Percentiles rank a stretch among this genome's conserved stretches.
These are phyloP conservation scores for Penicillium sp. DNA, from an alignment of 2,329 filamentous ascomycete species.

Conservation along the genomic window DNA sequence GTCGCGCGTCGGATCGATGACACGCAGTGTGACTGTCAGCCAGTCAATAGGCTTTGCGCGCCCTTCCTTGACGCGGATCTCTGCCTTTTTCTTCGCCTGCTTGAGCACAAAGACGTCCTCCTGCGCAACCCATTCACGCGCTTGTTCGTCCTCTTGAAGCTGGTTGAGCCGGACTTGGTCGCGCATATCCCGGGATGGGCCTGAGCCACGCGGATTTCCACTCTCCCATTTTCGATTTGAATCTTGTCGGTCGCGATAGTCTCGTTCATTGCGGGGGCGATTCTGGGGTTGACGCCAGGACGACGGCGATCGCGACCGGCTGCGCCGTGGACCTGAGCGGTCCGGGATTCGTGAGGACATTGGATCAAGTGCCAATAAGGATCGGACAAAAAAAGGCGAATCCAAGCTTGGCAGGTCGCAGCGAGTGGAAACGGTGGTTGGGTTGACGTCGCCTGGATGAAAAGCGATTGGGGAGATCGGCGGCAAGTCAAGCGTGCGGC, in stretches of 20 bases:
- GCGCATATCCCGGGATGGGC: constrained; percentile 38
- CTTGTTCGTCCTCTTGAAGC: constrained; percentile 75
- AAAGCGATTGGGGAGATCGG: constrained; percentile 21
- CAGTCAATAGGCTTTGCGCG: constrained; percentile 92
- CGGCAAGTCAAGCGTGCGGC: constrained; percentile 28
- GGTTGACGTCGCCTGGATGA: constrained; percentile 14
- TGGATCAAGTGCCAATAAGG: neutral
- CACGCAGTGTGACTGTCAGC: constrained; percentile 85
- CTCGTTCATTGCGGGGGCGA: constrained; percentile 34
- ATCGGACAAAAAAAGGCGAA: neutral
- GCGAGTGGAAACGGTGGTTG: neutral
- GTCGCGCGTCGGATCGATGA: constrained; percentile 82
- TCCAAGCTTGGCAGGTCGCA: neutral
- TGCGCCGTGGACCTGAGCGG: constrained; percentile 39
- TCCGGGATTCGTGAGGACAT: constrained; percentile 40
- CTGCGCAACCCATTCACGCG: constrained; percentile 82
- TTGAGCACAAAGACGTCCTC: constrained; percentile 96
- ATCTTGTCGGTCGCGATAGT: constrained; percentile 29
- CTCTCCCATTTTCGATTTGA: constrained; percentile 23
- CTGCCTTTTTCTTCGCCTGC: constrained; percentile 97
- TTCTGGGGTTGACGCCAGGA: constrained; percentile 43
- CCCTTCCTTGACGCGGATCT: constrained; percentile 87
- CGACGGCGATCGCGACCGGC: constrained; percentile 45
- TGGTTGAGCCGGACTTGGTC: constrained; percentile 52
- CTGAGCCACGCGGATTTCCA: constrained; percentile 18